phyloP scores from a whole-genome alignment of 208 protist species.

The Crithidia brevicula region DNA sequence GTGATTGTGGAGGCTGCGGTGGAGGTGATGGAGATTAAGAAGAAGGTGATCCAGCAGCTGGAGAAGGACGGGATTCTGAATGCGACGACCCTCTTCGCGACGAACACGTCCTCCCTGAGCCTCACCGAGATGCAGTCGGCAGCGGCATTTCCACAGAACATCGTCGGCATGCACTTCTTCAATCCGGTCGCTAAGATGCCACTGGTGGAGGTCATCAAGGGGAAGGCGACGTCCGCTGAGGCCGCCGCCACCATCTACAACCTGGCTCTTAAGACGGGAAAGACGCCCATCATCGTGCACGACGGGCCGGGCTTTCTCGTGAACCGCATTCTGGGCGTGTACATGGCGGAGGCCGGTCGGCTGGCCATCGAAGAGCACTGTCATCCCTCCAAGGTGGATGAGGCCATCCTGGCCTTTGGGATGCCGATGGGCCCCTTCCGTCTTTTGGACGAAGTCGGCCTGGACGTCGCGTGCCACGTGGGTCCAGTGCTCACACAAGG shows the following conservation, averaged over 20 bases:
- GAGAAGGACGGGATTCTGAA: conserved; percentile 70
- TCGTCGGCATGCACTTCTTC: conserved; percentile 97
- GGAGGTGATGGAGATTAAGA: conserved; percentile 93
- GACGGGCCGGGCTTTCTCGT: conserved; percentile 88
- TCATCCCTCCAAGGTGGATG: conserved; percentile 71
- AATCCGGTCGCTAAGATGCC: conserved; percentile 95
- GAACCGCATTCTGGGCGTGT: conserved; percentile 87
- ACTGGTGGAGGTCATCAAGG: conserved; percentile 92
- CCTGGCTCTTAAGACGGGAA: conserved; percentile 82
- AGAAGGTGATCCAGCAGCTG: conserved; percentile 85
- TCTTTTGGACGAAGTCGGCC: conserved; percentile 92
- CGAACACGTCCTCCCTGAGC: conserved; percentile 94
- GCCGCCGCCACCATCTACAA: conserved; percentile 76
- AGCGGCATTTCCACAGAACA: conserved; percentile 71
- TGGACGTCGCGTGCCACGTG: conserved; percentile 90
- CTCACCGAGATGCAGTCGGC: conserved; percentile 87
- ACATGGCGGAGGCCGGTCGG: conserved; percentile 82
- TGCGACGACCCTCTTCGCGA: conserved; percentile 83
- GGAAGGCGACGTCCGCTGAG: conserved; percentile 78
- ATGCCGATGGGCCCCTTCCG: conserved; percentile 94
- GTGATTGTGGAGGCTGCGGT: conserved; percentile 94
- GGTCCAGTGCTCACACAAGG: conserved; percentile 63
- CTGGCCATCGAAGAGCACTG: conserved; percentile 65
- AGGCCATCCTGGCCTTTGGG: conserved; percentile 81
- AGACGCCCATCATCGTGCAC: conserved; percentile 93